Evolutionary conservation across 306 rosid species (phyloP), one percentile per base, ranked within the genome.

Genomic region (Castanea mollissima): DNA sequence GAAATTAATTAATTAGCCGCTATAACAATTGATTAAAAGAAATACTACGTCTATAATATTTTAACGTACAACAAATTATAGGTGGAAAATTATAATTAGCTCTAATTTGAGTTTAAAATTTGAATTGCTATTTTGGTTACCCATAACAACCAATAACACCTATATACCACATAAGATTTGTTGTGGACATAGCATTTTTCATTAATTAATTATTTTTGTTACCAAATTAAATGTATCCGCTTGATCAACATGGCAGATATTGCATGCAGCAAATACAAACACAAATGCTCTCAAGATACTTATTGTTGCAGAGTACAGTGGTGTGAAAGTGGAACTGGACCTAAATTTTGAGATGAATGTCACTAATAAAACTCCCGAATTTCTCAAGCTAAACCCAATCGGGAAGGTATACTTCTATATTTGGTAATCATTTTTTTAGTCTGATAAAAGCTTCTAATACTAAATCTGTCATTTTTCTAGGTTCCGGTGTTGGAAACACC

Each of bases 401-500:
- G 97, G 95, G 68, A 93, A 93, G 98, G 98, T 89, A 63, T 23
- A 6, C 55, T 55, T 7, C 34, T 25, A 35, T 60, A 34, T 59
- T 1, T 27, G 32, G 12, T 57, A 29, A 32, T 10, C 15, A 46
- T 23, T 25, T 71, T 44, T 7, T 38, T 5, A 31, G 44, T 38
- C 10, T 38, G 44, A 1, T 6, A 5, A 8, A 38, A 31, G 34
- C 34, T 31, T 31, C 34, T 38, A 38, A 8, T 1, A 38, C 10
- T 38, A 5, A 38, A 31, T 31, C 34, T 31, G 46, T 38, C 46
- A 8, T 38, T 38, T 5, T 38, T 38, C 16, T 84, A 93, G 98
- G 80, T 89, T 77, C 97, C 98, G 4, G 97, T 91, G 23, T 59
- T 93, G 85, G 87, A 88, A 81, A 93, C 97, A 18, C 90, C 93